Base-by-base conservation (phyloP, 1,284 basidiomycete species). In the Boletus chippewaensis region DNA sequence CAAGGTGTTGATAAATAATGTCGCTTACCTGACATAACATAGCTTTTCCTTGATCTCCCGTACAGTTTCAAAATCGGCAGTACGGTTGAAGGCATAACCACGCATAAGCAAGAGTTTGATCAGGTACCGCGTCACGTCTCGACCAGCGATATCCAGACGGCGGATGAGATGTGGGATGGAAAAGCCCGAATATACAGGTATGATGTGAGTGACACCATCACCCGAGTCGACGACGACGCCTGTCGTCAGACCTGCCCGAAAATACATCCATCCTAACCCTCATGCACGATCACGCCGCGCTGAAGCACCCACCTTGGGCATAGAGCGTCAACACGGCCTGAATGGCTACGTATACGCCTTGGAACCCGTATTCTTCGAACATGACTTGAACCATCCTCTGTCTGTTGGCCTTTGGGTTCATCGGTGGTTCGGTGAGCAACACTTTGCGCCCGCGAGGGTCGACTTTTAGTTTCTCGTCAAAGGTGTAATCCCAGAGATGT, bases 151-250 rank as follows among this genome's bases (percentile, higher is more conserved):
- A 67, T 99, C 95, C 52, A 99, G 78, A 55, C 95, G 85, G 44
- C 88, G 82, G 3, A 93, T 99, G 45, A 98, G 78, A 70, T 98
- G 95, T 1, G 95, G 95, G 44, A 99, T 81, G 0, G 95, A 86
- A 64, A 88, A 99, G 20, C 95, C 96, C 61, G 98, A 94, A 67
- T 95, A 99, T 4, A 99, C 95, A 11, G 95, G 96, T 5, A 99
- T 95, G 62, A 99, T 93, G 71, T 99, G 96, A 22, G 96, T 99
- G 8, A 99, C 96, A 71, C 95, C 96, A 68, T 99, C 96, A 55
- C 96, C 96, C 12, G 95, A 98, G 70, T 99, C 95, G 55, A 99
- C 95, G 39, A 99, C 96, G 28, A 99, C 95, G 57, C 95, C 95
- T 5, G 95, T 99, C 52, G 94, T 95, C 44, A 99, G 76, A 74